These are phyloP conservation scores for Aspergillus wentii DNA, from an alignment of 495 filamentous ascomycete species.

Conservation along the genomic window DNA sequence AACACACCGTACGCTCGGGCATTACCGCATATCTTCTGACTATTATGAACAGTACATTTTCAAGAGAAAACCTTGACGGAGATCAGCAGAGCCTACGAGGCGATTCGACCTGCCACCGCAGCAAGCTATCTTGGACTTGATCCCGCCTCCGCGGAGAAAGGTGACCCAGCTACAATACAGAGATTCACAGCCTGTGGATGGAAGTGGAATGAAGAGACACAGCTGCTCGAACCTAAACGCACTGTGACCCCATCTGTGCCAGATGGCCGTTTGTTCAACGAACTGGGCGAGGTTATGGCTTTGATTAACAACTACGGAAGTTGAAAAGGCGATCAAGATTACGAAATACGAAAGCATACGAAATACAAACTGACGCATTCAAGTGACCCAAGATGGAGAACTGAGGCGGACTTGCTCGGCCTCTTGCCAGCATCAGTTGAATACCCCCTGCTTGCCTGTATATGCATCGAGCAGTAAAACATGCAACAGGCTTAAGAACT, in stretches of 20 bases:
- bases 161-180: slow-evolving; percentile 26
- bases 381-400: too few species aligned
- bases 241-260: slow-evolving; percentile 21
- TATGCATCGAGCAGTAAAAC: too few species aligned
- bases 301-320: slow-evolving; percentile 25
- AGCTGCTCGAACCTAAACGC: slow-evolving; percentile 35
- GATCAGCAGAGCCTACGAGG: slow-evolving; percentile 44
- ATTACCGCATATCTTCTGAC: slow-evolving; percentile 2
- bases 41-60: slow-evolving; percentile 28
- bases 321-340: slow-evolving; percentile 10
- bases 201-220: slow-evolving; percentile 37
- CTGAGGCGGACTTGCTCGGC: too few species aligned
- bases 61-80: slow-evolving; percentile 43
- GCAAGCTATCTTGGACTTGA: slow-evolving; percentile 45
- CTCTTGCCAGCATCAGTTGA: too few species aligned
- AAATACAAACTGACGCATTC: too few species aligned
- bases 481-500: too few species aligned
- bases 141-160: slow-evolving; percentile 20
- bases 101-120: slow-evolving; percentile 40
- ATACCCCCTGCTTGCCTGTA: too few species aligned
- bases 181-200: slow-evolving; percentile 41
- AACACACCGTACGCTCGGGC: neutral
- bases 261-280: slow-evolving; percentile 17
- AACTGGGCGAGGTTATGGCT: slow-evolving; percentile 29
- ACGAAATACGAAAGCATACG: too few species aligned